Percentiles rank a stretch among this genome's conserved stretches.
Conservation (phyloP, 768 basidiomycete species). For the Pisolithus albus region DNA sequence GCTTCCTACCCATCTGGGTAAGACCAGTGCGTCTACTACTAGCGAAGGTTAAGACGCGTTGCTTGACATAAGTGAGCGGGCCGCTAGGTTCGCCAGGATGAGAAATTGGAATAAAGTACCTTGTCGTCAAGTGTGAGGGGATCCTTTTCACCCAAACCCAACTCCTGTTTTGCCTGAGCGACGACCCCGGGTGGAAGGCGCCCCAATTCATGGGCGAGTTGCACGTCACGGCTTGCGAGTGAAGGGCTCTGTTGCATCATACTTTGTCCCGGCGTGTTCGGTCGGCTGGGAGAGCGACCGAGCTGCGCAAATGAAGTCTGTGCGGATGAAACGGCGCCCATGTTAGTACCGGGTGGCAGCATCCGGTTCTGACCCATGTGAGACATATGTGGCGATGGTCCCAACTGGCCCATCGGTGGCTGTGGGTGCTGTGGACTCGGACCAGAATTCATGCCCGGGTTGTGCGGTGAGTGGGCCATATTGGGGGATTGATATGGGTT, state of each 20-base stretch:
- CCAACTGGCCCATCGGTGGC: conserved; percentile 44
- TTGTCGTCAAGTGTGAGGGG: conserved; percentile 50
- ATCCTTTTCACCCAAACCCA: conserved; percentile 44
- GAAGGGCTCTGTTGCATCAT: conserved; percentile 56
- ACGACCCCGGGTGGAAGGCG: conserved; percentile 33
- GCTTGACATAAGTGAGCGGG: conserved; percentile 24
- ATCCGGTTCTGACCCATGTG: conserved; percentile 40
- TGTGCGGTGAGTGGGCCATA: conserved; percentile 56
- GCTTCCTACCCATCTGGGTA: conserved; percentile 16
- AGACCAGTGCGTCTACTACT: conserved; percentile 14
- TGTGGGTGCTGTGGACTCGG: conserved; percentile 29
- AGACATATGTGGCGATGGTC: conserved; percentile 46
- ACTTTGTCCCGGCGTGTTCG: conserved; percentile 43
- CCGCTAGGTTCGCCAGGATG: background rate
- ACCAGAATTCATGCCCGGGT: conserved; percentile 27
- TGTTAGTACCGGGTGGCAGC: conserved; percentile 41
- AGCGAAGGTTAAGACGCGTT: conserved; percentile 27
- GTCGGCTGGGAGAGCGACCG: conserved; percentile 55
- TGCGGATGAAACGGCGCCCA: conserved; percentile 31
- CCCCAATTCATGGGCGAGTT: conserved; percentile 37
- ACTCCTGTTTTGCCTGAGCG: conserved; percentile 33
- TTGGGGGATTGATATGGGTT: conserved; percentile 58
- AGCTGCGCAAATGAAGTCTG: conserved; percentile 39
- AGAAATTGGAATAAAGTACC: conserved; percentile 30
- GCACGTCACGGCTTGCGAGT: conserved; percentile 33